Evolutionary conservation across 2,329 filamentous ascomycete species (phyloP), one percentile per base, ranked within the genome.

Genomic region (Corniculantispora saksenae): DNA sequence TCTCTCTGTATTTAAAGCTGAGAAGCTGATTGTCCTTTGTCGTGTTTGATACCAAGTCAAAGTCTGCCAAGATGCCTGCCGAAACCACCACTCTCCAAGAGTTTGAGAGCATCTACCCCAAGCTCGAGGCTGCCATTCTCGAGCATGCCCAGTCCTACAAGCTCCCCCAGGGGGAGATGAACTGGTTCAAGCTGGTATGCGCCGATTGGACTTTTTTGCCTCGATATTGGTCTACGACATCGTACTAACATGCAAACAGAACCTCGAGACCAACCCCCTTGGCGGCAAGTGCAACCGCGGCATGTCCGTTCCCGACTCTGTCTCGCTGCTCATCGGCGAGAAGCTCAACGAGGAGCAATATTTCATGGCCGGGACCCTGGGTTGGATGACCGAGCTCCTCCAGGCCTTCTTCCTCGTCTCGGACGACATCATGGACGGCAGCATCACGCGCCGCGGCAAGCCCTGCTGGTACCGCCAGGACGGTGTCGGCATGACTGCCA

Each of bases 201-300:
- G 27, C n/a, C 10, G 23, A 27, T 9, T 13, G 5, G n/a, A 43
- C n/a, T n/a, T 2, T 5, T 13, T 3, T 7, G 17, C 3, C 13
- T 23, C 4, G 3, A 27, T 45, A 17, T 35, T 23, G n/a, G n/a
- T 21, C 10, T 2, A 13, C 13, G 29, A 40, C 3, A 45, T n/a
- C 7, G 51, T 57, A 29, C 25, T 63, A 56, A 53, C 63, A 66
- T 54, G 45, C 38, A 40, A 50, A 19, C 72, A 97, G 93, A 90
- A 86, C 67, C 86, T 98, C 73, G 86, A 94, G 76, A 85, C 88
- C 81, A 99, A 99, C 82, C 88, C 92, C 8, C 83, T 95, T 62
- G 95, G 95, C 72, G 95, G 95, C 76, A 99, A 99, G 85, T 97
- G 94, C 84, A 99, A 99, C 83, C 93, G 95, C 75, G 95, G 95